These are phyloP conservation scores for Tubosaeta sp. DNA, from an alignment of 768 basidiomycete genomes.

Conservation along the genomic window DNA sequence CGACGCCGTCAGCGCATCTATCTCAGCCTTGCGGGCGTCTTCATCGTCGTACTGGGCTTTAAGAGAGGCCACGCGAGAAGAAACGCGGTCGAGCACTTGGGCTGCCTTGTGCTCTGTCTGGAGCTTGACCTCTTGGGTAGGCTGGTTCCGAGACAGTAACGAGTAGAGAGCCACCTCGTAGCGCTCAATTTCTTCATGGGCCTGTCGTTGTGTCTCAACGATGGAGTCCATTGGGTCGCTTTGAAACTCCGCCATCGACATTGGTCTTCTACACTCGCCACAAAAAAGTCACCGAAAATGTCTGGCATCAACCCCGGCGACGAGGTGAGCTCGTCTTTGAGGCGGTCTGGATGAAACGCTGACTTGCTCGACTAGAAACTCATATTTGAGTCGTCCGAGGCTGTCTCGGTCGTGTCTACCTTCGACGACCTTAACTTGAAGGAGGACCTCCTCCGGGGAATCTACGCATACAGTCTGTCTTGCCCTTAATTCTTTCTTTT, in stretches of 20 bases:
- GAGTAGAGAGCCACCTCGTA: slow-evolving; percentile 85
- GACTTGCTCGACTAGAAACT: slow-evolving; percentile 57
- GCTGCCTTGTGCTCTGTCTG: slow-evolving; percentile 87
- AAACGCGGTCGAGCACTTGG: slow-evolving; percentile 83
- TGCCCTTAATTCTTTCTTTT: background rate
- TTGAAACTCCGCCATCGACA: slow-evolving; percentile 53
- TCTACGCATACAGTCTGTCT: slow-evolving; percentile 91
- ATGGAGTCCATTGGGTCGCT: slow-evolving; percentile 76
- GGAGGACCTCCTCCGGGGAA: slow-evolving; percentile 91
- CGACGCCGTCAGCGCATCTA: slow-evolving; percentile 56
- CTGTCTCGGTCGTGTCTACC: slow-evolving; percentile 82
- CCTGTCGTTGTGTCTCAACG: slow-evolving; percentile 90
- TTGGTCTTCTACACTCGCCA: slow-evolving; percentile 21
- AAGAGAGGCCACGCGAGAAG: slow-evolving; percentile 60
- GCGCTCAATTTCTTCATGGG: slow-evolving; percentile 93
- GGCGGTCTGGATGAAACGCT: slow-evolving; percentile 2
- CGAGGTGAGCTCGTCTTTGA: slow-evolving; percentile 51
- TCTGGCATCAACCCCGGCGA: slow-evolving; percentile 81
- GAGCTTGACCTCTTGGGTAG: slow-evolving; percentile 58
- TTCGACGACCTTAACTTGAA: slow-evolving; percentile 91
- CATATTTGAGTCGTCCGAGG: slow-evolving; percentile 92
- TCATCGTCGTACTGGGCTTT: slow-evolving; percentile 76
- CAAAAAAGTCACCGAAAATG: slow-evolving; percentile 53
- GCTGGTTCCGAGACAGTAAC: slow-evolving; percentile 64
- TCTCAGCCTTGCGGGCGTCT: slow-evolving; percentile 64